phyloP scores from a whole-genome alignment of 441 rosid species.

The California macrophylla region DNA sequence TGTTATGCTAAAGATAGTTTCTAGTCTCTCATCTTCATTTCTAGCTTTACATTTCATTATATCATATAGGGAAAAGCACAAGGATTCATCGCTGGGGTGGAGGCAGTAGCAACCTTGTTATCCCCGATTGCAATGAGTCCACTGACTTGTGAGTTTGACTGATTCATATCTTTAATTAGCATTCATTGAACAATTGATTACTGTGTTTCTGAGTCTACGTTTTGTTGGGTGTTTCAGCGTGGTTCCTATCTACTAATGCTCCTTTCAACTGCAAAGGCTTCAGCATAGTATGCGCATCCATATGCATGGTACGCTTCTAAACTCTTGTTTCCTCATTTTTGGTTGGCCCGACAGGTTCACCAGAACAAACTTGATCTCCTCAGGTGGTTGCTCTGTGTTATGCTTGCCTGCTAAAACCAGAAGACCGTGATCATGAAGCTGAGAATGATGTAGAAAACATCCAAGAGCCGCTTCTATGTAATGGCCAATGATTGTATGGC shows the following conservation, averaged over 20 bases:
- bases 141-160: constrained; percentile 15
- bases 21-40: not conserved
- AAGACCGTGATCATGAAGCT: not conserved
- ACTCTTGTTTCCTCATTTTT: not conserved
- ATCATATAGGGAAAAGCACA: not conserved
- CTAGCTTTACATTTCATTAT: not conserved
- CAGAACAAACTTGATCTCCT: constrained; percentile 4
- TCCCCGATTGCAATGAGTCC: constrained; percentile 27
- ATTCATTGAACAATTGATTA: not conserved
- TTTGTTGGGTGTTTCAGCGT: constrained; percentile 11
- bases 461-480: not conserved
- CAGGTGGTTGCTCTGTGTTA: constrained; percentile 18
- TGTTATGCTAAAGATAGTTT: not conserved
- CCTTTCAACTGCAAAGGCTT: constrained; percentile 27
- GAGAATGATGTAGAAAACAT: not conserved
- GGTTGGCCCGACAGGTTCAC: not conserved
- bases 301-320: not conserved
- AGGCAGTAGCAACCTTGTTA: constrained; percentile 19
- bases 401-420: constrained; percentile 18
- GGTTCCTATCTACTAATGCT: constrained; percentile 22
- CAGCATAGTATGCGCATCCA: constrained; percentile 10
- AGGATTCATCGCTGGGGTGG: constrained; percentile 13
- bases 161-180: not conserved
- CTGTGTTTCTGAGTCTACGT: not conserved
- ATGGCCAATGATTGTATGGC: not conserved